phyloP scores from a whole-genome alignment of 768 basidiomycete genomes.

The Lenzites betulinus region DNA sequence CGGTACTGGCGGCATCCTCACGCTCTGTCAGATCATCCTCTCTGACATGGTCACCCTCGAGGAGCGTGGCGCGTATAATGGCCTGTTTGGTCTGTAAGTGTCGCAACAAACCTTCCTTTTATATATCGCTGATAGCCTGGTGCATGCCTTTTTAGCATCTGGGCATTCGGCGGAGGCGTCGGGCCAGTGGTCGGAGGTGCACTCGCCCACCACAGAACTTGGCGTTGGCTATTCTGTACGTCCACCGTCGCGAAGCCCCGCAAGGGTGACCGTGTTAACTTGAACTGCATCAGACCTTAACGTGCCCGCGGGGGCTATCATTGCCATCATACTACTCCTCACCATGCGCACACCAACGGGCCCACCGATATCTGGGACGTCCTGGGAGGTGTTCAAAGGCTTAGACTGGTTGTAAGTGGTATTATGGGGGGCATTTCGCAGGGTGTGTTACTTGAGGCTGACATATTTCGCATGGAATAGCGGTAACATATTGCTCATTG shows the following conservation, averaged over 20 bases:
- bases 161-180: constrained; percentile 29
- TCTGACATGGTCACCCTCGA: constrained; percentile 41
- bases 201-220: constrained; percentile 13
- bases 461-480: too few species aligned
- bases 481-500: constrained; percentile 27
- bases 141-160: constrained; percentile 19
- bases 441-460: too few species aligned
- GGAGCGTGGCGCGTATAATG: constrained; percentile 33
- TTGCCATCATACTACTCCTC: not conserved
- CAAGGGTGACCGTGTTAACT: not conserved
- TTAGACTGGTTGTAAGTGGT: not conserved
- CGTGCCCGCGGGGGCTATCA: not conserved
- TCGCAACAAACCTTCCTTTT: not conserved
- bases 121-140: not conserved
- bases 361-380: not conserved
- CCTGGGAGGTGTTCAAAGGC: not conserved
- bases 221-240: constrained; percentile 7
- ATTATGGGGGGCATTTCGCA: too few species aligned
- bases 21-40: constrained; percentile 35
- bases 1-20: constrained; percentile 33
- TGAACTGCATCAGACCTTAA: not conserved
- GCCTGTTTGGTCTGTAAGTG: not conserved
- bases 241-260: not conserved
- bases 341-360: not conserved
- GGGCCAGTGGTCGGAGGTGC: constrained; percentile 33